phyloP scores from a whole-genome alignment of 1,284 basidiomycete species.

The Psilocybe mexicana region DNA sequence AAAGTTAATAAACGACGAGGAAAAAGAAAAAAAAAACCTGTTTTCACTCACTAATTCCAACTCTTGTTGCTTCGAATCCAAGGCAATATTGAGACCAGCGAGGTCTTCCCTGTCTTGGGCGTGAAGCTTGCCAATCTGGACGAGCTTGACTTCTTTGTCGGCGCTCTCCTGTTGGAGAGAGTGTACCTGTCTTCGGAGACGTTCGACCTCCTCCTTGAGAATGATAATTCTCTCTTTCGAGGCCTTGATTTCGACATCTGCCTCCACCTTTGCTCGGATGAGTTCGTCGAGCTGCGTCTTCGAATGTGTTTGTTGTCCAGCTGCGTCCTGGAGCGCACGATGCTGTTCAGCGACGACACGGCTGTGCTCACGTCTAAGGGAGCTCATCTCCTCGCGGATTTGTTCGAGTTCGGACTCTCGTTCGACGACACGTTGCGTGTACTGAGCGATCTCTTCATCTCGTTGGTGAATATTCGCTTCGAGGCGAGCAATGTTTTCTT shows the following conservation, averaged over 20 bases:
- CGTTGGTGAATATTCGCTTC: conserved; percentile 53
- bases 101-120: conserved; percentile 75
- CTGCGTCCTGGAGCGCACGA: conserved; percentile 49
- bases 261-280: conserved; percentile 52
- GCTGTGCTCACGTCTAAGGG: conserved; percentile 54
- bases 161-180: conserved; percentile 79
- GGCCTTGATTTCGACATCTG: conserved; percentile 47
- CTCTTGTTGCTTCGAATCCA: conserved; percentile 90
- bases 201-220: conserved; percentile 64
- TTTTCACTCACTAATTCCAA: conserved; percentile 70
- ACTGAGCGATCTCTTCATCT: conserved; percentile 37
- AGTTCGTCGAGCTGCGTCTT: conserved; percentile 48
- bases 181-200: conserved; percentile 65
- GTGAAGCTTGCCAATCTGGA: conserved; percentile 70
- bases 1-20: background rate
- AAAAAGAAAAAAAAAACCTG: background rate
- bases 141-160: conserved; percentile 77
- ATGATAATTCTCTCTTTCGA: conserved; percentile 49
- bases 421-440: conserved; percentile 33
- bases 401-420: conserved; percentile 56
- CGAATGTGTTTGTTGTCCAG: conserved; percentile 46
- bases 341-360: conserved; percentile 51
- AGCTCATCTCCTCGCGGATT: conserved; percentile 53
- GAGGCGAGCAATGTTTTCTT: conserved; percentile 52
- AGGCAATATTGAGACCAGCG: conserved; percentile 78